phyloP scores from a whole-genome alignment of 2,329 filamentous ascomycete genomes.

The Sporothrix brunneoviolacea region DNA sequence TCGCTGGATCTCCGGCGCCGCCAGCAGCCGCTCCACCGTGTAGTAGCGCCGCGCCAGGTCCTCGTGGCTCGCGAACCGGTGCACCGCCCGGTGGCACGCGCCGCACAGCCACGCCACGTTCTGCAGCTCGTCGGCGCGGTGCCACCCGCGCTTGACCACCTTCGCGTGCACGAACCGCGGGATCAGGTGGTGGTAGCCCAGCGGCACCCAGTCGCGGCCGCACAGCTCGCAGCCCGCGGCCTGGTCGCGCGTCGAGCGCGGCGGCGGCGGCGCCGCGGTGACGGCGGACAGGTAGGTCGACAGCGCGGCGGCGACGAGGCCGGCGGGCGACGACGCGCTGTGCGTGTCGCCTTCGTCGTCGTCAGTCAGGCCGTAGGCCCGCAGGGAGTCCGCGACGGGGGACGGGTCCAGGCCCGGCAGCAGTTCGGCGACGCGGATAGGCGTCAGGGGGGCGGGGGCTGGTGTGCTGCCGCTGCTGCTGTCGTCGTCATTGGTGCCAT shows the following conservation, averaged over 20 bases:
- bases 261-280: conserved; percentile 57
- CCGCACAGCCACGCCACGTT: conserved; percentile 83
- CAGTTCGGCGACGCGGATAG: conserved; percentile 42
- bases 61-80: conserved; percentile 68
- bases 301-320: conserved; percentile 58
- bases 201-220: conserved; percentile 62
- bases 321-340: too few relatives aligned
- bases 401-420: conserved; percentile 48
- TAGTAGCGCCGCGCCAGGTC: conserved; percentile 67
- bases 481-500: conserved; percentile 32
- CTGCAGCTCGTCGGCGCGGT: conserved; percentile 64
- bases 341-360: conserved; percentile 28
- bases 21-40: conserved; percentile 64
- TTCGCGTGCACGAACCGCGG: conserved; percentile 72
- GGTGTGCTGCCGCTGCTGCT: background rate
- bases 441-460: conserved; percentile 39
- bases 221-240: conserved; percentile 68
- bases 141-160: conserved; percentile 71
- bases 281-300: conserved; percentile 53
- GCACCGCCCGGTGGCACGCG: conserved; percentile 77
- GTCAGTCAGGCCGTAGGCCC: conserved; percentile 56
- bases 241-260: conserved; percentile 46
- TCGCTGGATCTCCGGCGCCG: conserved; percentile 62
- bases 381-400: conserved; percentile 58
- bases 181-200: conserved; percentile 82